Conservation (phyloP, 1,284 basidiomycete species). For the Pseudozyma hubeiensis region DNA sequence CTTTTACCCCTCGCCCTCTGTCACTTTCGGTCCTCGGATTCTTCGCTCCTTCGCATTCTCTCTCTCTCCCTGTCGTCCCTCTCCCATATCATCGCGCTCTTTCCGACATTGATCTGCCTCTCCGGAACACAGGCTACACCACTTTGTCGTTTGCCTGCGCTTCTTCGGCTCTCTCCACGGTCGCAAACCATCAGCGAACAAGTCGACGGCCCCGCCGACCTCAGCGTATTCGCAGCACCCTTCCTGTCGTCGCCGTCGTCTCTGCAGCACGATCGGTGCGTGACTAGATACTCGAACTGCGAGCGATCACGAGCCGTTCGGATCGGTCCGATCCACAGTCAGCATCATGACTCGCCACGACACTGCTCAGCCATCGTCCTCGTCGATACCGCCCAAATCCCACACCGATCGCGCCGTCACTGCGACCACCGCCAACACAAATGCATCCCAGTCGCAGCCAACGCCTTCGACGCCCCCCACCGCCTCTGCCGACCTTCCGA, state of each 20-base stretch:
- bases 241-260: neutral
- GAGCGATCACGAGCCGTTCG: constrained; percentile 5
- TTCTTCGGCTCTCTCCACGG: too few relatives aligned
- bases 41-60: neutral
- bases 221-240: neutral
- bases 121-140: neutral
- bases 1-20: neutral
- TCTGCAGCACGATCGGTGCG: too few relatives aligned
- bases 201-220: neutral
- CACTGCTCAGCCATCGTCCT: constrained; percentile 12
- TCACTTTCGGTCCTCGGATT: too few relatives aligned
- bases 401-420: neutral
- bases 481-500: constrained; percentile 35
- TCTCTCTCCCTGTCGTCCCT: neutral
- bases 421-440: neutral
- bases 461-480: constrained; percentile 29
- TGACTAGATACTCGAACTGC: too few relatives aligned
- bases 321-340: neutral
- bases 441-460: constrained; percentile 7
- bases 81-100: too few relatives aligned
- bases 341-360: constrained; percentile 15
- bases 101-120: too few relatives aligned
- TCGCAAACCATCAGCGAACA: neutral
- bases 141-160: neutral
- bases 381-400: neutral